A percentile compares a stretch with the other conserved stretches of the same genome.
These are phyloP conservation scores for Suillus sp. DNA, from an alignment of 768 basidiomycete genomes.

Conservation along the genomic window DNA sequence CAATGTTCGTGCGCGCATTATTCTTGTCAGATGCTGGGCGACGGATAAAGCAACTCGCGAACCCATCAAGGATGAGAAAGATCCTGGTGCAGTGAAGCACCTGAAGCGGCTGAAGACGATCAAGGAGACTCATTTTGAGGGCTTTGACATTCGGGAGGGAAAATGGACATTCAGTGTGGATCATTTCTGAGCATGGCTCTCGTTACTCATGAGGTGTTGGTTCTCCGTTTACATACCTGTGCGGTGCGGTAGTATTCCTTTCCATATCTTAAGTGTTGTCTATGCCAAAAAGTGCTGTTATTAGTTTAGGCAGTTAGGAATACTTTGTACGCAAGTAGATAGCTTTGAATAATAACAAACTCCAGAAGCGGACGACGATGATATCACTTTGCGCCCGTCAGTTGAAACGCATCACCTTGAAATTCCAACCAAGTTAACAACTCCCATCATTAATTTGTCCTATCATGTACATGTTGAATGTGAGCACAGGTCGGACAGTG, in stretches of 20 bases:
- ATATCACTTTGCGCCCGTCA: not conserved
- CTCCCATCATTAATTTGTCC: not conserved
- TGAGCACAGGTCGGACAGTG: constrained; percentile 11
- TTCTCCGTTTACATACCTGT: not conserved
- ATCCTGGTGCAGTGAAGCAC: constrained; percentile 70
- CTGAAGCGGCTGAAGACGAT: constrained; percentile 82
- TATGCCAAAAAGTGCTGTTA: constrained; percentile 12
- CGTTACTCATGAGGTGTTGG: not conserved
- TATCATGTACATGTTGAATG: constrained; percentile 17
- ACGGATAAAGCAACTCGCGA: constrained; percentile 90
- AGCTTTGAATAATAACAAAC: constrained; percentile 18
- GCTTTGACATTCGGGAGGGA: constrained; percentile 78
- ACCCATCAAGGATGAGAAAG: constrained; percentile 79
- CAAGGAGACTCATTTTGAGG: constrained; percentile 83
- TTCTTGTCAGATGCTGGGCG: constrained; percentile 82
- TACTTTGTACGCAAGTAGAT: constrained; percentile 18
- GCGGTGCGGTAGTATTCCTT: not conserved
- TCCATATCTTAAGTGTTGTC: constrained; percentile 7
- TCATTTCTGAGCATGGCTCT: constrained; percentile 65
- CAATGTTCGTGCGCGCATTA: constrained; percentile 83
- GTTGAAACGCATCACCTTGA: not conserved
- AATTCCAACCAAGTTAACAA: not conserved
- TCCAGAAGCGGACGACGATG: not conserved
- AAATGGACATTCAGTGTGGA: constrained; percentile 94
- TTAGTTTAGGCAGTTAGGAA: constrained; percentile 23